Evolutionary conservation across 1,139 yeast species (phyloP), one percentile per base, ranked within the genome.

Genomic region (Taphrina deformans): DNA sequence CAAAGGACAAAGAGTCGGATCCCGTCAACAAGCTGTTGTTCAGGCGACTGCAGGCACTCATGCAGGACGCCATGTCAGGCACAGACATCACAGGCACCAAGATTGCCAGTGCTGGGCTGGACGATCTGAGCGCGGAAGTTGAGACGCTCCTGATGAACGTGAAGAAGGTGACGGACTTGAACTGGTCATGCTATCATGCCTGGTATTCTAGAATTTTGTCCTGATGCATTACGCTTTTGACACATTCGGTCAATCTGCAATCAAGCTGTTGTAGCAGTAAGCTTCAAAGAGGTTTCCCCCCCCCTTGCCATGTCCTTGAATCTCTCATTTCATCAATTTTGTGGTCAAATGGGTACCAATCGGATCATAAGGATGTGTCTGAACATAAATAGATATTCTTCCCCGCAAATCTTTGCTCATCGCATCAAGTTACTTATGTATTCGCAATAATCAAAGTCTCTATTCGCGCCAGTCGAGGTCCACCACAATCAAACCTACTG

Each of bases 51-150:
- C 51, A 29, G 26, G 65, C 52, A 24, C 26, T 31, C 40, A 21
- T 46, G 51, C 1, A 9, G 45, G 59, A 29, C 38, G 45, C 35
- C 29, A 24, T 18, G 26, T 12, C 48, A 5, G 59, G 59, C 27
- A 9, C 51, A 7, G 56, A 29, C n/a, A 21, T 59, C 48, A 18
- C 51, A 23, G 21, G 52, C 51, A 2, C 64, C 26, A 26, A 24
- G 33, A 38, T 51, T 7, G 26, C 59, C 14, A 31, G 29, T 44
- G 51, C 53, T n/a, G 65, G 59, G 3, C 16, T 61, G 10, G 38
- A 29, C 4, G 65, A 51, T 10, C 12, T 61, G 18, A 27, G 58
- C 7, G 12, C 9, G 10, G 65, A 61, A 50, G 44, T 61, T 26
- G 45, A 44, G 38, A 12, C 14, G 12, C 35, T 61, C 45, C 29